Base-by-base conservation (phyloP, 1,139 yeast species). In the Lodderomyces oxycetoniae region DNA sequence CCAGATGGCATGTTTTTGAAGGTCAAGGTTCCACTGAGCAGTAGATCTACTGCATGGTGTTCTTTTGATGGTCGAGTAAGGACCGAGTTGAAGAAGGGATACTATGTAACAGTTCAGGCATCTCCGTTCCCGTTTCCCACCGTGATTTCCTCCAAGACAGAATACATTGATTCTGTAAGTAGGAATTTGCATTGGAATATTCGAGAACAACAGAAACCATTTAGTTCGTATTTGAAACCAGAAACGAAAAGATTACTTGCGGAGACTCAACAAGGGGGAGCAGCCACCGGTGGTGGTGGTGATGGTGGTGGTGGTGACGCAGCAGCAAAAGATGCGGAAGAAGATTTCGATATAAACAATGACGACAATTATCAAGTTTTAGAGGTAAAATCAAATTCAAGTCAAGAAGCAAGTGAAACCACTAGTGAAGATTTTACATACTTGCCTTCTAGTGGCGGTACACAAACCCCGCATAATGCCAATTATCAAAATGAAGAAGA, bases 41-140 rank as follows among this genome's bases (percentile, higher is more conserved):
- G 86, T 37, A 59, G 95, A 34, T 71, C 83, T 17, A 80, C 91
- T 0, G 95, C 95, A 1, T 86, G 94, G 94, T 89, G 91, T 0
- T 78, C 94, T 3, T 86, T 87, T 51, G 96, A 87, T 55, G 96
- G 96, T 5, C 77, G 88, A 41, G 77, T 76, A 11, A 63, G 94
- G 25, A 77, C 82, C 1, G 91, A 85, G 50, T 56, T 86, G 33
- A 55, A 61, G 23, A 77, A 75, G 39, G 94, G 95, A 3, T 84
- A 82, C 52, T 85, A 81, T 48, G 87, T 86, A 14, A 77, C 86
- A 0, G 72, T 86, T 10, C 76, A 75, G 34, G 94, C 94, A 1
- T 75, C 86, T 34, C 85, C 86, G 19, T 86, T 73, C 59, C 88
- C 94, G 5, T 85, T 85, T 61, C 95, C 95, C 4, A 86, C 95